Base-by-base conservation (phyloP, 768 basidiomycete genomes). In the Coprinopsis cinerea region DNA sequence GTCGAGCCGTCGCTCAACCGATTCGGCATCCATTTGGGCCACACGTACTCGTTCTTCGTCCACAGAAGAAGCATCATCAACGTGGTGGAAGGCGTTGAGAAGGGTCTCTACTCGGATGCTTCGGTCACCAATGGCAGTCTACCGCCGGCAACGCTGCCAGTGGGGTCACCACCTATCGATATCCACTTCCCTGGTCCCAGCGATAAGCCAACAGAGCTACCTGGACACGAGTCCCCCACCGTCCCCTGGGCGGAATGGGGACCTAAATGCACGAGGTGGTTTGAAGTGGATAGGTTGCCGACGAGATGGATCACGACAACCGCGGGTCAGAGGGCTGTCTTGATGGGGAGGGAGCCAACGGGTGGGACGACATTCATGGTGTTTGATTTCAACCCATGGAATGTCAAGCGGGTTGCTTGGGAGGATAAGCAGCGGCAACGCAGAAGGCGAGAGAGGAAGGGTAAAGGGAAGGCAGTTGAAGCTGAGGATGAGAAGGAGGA, bases 231-330 rank as follows among this genome's bases (percentile, higher is more conserved):
- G 6, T 18, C 41, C 20, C 32, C 2, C 15, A 35, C 42, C 13
- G 37, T 68, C 5, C 56, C 59, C 1, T 71, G 67, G 61, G 35
- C 40, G 2, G 46, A 56, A 2, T 71, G 71, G 69, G 70, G 67
- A 4, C 65, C 65, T 3, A 53, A 59, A 0, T 48, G 60, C 2
- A 67, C 68, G 14, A 57, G 67, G n/a, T 68, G 68, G 65, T 59
- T 70, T 27, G 54, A 57, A 14, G 50, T 61, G 15, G 59, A 64
- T 7, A 45, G 47, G 5, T 48, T 60, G 35, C 57, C 66, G 1
- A 70, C 66, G 2, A 57, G 66, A 4, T 73, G 71, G 73, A 70
- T 72, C 22, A 71, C 70, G 18, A 71, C 68, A 0, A 64, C 64
- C 15, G 58, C 60, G 26, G 68, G 67, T 0, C 65, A 70, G 53